Evolutionary conservation across 2,329 filamentous ascomycete species (phyloP).

Genomic region (Plectosphaerella sp.): DNA sequence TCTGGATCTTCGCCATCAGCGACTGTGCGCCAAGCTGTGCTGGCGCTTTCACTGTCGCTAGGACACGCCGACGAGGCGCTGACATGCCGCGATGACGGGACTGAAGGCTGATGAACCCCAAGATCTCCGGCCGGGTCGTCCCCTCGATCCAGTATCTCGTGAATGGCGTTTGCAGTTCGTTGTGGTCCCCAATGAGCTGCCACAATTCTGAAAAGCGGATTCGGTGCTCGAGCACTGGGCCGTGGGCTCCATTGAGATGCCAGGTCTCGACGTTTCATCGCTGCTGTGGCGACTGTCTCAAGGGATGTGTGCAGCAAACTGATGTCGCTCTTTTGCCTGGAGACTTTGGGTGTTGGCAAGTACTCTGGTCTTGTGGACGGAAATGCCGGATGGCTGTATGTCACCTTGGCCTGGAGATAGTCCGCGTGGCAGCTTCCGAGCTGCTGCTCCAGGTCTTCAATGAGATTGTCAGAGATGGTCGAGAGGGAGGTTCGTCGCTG

Average conservation of each 20-base stretch:
- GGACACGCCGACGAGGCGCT: background rate
- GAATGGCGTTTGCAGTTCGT: conserved; percentile 37
- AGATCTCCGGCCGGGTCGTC: background rate
- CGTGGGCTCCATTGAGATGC: conserved; percentile 48
- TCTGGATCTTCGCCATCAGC: too few relatives aligned
- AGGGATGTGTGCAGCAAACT: conserved; percentile 41
- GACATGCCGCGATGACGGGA: background rate
- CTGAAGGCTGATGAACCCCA: too few relatives aligned
- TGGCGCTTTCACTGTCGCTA: background rate
- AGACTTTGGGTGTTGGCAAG: background rate
- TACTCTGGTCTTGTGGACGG: conserved; percentile 23
- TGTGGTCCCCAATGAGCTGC: conserved; percentile 39
- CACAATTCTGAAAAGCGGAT: conserved; percentile 39
- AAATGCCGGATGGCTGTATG: conserved; percentile 55
- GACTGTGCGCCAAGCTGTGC: too few relatives aligned
- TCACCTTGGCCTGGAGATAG: conserved; percentile 48
- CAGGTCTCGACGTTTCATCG: conserved; percentile 42
- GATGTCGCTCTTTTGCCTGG: conserved; percentile 21
- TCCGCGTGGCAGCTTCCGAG: conserved; percentile 43
- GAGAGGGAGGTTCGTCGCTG: background rate
- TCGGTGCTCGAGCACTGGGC: conserved; percentile 23
- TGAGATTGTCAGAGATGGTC: conserved; percentile 46
- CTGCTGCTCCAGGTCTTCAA: conserved; percentile 54
- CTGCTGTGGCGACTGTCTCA: conserved; percentile 47
- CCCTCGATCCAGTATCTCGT: conserved; percentile 18